Conservation (phyloP, 768 basidiomycete species). For the Xerocomellus amylosporus region DNA sequence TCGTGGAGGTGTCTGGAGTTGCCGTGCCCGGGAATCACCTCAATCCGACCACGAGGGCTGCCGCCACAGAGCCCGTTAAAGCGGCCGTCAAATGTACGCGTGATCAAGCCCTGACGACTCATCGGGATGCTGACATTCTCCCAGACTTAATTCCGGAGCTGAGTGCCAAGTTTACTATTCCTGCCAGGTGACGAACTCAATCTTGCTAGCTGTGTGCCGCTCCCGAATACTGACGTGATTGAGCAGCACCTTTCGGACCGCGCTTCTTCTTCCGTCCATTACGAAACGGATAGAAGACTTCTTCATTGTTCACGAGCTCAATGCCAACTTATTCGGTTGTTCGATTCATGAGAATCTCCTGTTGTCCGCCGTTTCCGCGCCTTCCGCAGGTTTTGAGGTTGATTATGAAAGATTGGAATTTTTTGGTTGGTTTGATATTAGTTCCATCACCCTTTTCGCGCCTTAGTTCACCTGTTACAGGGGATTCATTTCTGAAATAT, state of each 20-base stretch:
- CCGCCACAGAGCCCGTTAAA: conserved; percentile 36
- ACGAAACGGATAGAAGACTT: conserved; percentile 68
- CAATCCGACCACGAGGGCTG: conserved; percentile 48
- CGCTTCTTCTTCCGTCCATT: conserved; percentile 71
- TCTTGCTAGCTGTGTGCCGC: conserved; percentile 14
- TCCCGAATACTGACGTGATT: conserved; percentile 23
- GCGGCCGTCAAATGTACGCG: conserved; percentile 58
- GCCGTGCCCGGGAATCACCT: conserved; percentile 54
- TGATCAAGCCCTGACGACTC: conserved; percentile 13
- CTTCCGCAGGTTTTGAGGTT: conserved; percentile 63
- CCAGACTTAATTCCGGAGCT: conserved; percentile 84
- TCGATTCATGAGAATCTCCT: conserved; percentile 60
- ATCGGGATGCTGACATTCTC: conserved; percentile 27
- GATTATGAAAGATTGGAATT: conserved; percentile 86
- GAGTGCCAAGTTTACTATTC: conserved; percentile 66
- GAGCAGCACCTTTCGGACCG: conserved; percentile 62
- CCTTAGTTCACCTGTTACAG: conserved; percentile 30
- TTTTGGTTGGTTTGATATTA: conserved; percentile 60
- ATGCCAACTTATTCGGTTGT: conserved; percentile 62
- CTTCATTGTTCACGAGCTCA: conserved; percentile 75
- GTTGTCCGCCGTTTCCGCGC: conserved; percentile 64
- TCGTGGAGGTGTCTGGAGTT: conserved; percentile 64
- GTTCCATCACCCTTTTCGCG: conserved; percentile 21
- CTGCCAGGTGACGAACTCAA: conserved; percentile 57
- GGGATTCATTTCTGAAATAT: conserved; percentile 84